phyloP scores from a whole-genome alignment of 257 asterid species.

The Fraxinus americana region DNA sequence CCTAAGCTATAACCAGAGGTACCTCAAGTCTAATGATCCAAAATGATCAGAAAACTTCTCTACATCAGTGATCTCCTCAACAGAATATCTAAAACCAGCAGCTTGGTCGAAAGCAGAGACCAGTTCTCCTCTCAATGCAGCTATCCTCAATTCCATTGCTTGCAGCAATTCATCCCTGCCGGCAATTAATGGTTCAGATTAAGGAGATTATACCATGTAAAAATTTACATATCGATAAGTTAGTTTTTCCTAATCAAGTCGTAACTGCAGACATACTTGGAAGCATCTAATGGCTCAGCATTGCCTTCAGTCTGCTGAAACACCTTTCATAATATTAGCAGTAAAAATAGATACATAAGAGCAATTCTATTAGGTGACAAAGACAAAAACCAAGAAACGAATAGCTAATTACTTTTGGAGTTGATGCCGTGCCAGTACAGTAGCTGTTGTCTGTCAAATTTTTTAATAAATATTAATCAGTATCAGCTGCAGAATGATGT shows the following conservation, averaged over 20 bases:
- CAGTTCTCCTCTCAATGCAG: conserved; percentile 66
- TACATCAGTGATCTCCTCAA: conserved; percentile 55
- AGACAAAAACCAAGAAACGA: neutral
- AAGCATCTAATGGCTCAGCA: conserved; percentile 49
- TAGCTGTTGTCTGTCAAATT: conserved; percentile 37
- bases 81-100: conserved; percentile 54
- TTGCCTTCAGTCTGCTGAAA: conserved; percentile 55
- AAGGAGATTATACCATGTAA: conserved; percentile 17
- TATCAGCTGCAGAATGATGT: conserved; percentile 7
- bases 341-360: conserved; percentile 3
- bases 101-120: conserved; percentile 63
- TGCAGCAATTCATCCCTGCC: conserved; percentile 83
- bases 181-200: conserved; percentile 25
- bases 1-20: conserved; percentile 17
- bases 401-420: conserved; percentile 37
- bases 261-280: conserved; percentile 63
- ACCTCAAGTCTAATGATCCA: conserved; percentile 83
- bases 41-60: conserved; percentile 69
- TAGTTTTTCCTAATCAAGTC: conserved; percentile 10
- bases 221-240: neutral
- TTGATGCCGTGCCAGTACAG: conserved; percentile 32
- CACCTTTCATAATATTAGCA: conserved; percentile 32
- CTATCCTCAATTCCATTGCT: conserved; percentile 83
- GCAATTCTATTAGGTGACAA: neutral
- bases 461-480: conserved; percentile 10